Conservation (phyloP, 371 early-diverging fungal genomes). For the Nematocida minor region DNA sequence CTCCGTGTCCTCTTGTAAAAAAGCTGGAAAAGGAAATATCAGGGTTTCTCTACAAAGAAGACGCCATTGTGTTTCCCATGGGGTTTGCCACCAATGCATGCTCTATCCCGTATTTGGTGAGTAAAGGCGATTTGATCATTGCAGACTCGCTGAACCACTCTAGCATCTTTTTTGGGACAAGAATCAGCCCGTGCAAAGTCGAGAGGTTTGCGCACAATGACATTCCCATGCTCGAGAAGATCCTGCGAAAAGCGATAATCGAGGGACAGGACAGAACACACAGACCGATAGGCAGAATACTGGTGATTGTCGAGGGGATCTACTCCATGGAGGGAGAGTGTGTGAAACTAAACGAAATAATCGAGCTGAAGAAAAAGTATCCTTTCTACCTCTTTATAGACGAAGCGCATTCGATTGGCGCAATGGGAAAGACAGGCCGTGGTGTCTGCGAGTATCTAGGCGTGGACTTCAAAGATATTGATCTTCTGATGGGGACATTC, state of each 20-base stretch:
- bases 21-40: slow-evolving; percentile 83
- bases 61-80: slow-evolving; percentile 85
- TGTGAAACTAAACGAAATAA: slow-evolving; percentile 76
- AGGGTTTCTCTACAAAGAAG: slow-evolving; percentile 85
- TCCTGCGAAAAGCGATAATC: slow-evolving; percentile 79
- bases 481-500: slow-evolving; percentile 97
- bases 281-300: slow-evolving; percentile 93
- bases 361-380: slow-evolving; percentile 84
- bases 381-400: slow-evolving; percentile 96
- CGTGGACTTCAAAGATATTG: slow-evolving; percentile 79
- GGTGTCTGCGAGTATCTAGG: slow-evolving; percentile 90
- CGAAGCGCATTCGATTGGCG: slow-evolving; percentile 98
- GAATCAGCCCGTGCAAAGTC: slow-evolving; percentile 84
- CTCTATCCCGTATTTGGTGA: slow-evolving; percentile 80
- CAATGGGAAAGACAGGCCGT: slow-evolving; percentile 79
- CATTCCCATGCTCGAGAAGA: slow-evolving; percentile 72
- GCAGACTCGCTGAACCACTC: slow-evolving; percentile 94
- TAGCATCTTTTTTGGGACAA: slow-evolving; percentile 85
- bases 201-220: slow-evolving; percentile 90
- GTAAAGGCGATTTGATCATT: slow-evolving; percentile 81
- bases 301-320: slow-evolving; percentile 92
- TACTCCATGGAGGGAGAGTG: slow-evolving; percentile 98
- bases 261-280: slow-evolving; percentile 97
- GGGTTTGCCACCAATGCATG: slow-evolving; percentile 98
- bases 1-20: slow-evolving; percentile 69